phyloP scores from a whole-genome alignment of 768 basidiomycete genomes.

The Mycena crocata region DNA sequence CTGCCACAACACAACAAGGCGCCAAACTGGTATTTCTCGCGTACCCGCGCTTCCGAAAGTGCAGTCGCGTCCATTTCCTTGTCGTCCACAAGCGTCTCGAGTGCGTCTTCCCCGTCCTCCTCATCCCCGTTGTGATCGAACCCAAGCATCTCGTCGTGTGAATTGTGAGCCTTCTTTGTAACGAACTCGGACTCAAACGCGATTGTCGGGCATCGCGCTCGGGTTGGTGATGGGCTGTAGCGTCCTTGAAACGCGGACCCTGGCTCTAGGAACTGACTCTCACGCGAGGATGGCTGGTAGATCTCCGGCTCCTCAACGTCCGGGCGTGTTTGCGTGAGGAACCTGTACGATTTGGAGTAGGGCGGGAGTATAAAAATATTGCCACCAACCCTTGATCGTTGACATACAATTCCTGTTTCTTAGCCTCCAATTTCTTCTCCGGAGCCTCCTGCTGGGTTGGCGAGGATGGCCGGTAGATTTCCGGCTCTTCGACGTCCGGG shows the following conservation, averaged over 20 bases:
- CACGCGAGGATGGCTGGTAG: conserved; percentile 55
- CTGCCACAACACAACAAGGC: not conserved
- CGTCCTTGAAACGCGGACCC: conserved; percentile 41
- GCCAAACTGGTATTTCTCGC: conserved; percentile 79
- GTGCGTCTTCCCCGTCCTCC: conserved; percentile 68
- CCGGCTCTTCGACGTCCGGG: conserved; percentile 63
- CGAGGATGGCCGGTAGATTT: conserved; percentile 60
- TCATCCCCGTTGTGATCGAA: conserved; percentile 74
- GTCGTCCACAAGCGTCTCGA: conserved; percentile 80
- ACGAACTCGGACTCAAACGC: conserved; percentile 69
- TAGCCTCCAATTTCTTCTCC: conserved; percentile 44
- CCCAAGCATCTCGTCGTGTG: conserved; percentile 79
- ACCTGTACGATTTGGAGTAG: conserved; percentile 53
- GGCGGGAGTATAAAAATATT: conserved; percentile 5
- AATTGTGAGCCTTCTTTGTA: conserved; percentile 82
- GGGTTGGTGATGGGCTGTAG: conserved; percentile 44
- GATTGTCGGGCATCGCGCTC: conserved; percentile 40
- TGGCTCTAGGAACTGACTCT: conserved; percentile 27
- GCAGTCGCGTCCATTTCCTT: conserved; percentile 71
- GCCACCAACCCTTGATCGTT: conserved; percentile 76
- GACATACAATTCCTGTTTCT: conserved; percentile 68
- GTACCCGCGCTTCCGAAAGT: conserved; percentile 66
- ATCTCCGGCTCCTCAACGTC: conserved; percentile 61
- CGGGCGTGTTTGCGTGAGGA: conserved; percentile 81
- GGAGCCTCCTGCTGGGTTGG: conserved; percentile 50